These are phyloP conservation scores for Neonectria coccinea DNA, from an alignment of 2,329 filamentous ascomycete species.

Conservation along the genomic window DNA sequence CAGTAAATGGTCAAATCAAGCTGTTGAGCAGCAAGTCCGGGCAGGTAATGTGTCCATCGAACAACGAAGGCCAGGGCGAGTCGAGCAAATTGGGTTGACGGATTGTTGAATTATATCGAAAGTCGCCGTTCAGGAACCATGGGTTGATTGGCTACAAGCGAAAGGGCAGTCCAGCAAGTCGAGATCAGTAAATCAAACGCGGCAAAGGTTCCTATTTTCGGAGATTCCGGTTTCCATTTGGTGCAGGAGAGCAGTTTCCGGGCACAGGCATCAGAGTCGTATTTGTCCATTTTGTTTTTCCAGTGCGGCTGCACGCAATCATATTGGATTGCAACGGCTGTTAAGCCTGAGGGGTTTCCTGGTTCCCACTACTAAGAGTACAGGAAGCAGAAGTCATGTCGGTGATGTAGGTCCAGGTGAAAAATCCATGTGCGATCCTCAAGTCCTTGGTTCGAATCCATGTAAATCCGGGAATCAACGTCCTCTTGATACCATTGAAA, in stretches of 20 bases:
- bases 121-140: not conserved
- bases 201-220: conserved; percentile 15
- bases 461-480: conserved; percentile 28
- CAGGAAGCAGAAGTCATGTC: conserved; percentile 22
- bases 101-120: not conserved
- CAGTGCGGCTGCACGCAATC: conserved; percentile 51
- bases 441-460: conserved; percentile 38
- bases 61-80: not conserved
- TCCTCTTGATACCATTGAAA: conserved; percentile 32
- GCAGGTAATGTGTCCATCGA: not conserved
- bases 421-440: conserved; percentile 12
- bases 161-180: not conserved
- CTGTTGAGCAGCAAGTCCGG: conserved; percentile 3
- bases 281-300: conserved; percentile 25
- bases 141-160: conserved; percentile 2
- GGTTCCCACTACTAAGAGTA: conserved; percentile 24
- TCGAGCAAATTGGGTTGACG: not conserved
- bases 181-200: conserved; percentile 28
- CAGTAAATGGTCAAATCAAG: not conserved
- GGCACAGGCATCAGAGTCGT: conserved; percentile 17
- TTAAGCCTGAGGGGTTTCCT: conserved; percentile 35
- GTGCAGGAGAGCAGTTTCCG: conserved; percentile 18
- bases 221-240: conserved; percentile 30
- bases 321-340: conserved; percentile 48
- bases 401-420: conserved; percentile 20